Conservation (phyloP, 306 rosid species). For the Vicia faba region DNA sequence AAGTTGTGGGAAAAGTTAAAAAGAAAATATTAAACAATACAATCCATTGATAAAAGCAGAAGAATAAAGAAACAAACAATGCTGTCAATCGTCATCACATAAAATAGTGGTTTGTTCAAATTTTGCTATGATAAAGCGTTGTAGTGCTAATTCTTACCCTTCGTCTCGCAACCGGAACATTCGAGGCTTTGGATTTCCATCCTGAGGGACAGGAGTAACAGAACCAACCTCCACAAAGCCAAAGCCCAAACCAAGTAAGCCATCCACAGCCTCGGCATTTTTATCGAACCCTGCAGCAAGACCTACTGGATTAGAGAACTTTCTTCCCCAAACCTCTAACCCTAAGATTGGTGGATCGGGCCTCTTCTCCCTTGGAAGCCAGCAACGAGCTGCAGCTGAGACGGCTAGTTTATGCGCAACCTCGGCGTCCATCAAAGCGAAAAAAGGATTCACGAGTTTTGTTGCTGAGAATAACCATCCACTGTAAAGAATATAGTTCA, state of each 20-base stretch:
- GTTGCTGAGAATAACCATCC: conserved; percentile 97
- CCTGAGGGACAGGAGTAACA: conserved; percentile 94
- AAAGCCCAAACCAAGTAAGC: conserved; percentile 87
- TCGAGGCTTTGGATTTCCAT: conserved; percentile 94
- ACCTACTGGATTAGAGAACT: conserved; percentile 90
- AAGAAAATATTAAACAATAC: conserved; percentile 4
- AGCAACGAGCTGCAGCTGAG: conserved; percentile 93
- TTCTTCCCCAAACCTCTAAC: conserved; percentile 97
- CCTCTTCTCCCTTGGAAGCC: conserved; percentile 99
- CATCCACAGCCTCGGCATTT: conserved; percentile 92
- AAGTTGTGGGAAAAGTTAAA: conserved; percentile 15
- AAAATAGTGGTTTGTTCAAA: too few species aligned
- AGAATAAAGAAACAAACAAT: conserved; percentile 22
- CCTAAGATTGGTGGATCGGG: conserved; percentile 68
- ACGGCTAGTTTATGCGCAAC: conserved; percentile 80
- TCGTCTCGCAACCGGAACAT: conserved; percentile 73
- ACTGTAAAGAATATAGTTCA: conserved; percentile 55
- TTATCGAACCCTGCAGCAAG: conserved; percentile 99
- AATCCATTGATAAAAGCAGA: conserved; percentile 27
- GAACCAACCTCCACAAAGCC: conserved; percentile 99
- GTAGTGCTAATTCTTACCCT: conserved; percentile 53
- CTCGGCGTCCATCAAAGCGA: conserved; percentile 91
- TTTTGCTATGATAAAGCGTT: too few species aligned
- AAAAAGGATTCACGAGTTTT: conserved; percentile 87
- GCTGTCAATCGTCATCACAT: too few species aligned